Evolutionary conservation across 805 yeast genomes (phyloP), one percentile per base, ranked within the genome.

Genomic region (Cyberlindnera xishuangbannaensis): DNA sequence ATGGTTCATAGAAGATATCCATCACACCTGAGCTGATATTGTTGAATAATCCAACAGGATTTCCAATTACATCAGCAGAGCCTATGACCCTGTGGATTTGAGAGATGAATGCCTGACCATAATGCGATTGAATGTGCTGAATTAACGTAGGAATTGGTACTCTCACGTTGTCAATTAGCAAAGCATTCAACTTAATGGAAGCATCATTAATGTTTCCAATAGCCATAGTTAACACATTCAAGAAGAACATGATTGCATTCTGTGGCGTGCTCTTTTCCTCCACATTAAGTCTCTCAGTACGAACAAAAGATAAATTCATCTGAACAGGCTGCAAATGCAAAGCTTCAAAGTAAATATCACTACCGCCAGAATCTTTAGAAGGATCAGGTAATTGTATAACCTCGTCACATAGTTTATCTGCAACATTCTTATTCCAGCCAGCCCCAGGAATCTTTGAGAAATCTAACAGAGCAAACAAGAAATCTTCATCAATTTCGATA

Each of bases 161-260:
- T 39, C 96, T 71, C 10, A 88, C 77, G 53, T 92, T 92, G 48
- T 87, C 97, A 53, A 90, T 71, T 39, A 86, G 70, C 45, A 94
- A 66, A 0, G 97, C 87, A 50, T 90, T 86, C 54, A 92, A 63
- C 50, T 82, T 74, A 27, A 92, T 83, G 1, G 97, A 97, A 0
- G 99, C 98, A 58, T 92, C 97, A 53, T 90, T 90, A 40, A 94
- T 84, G 55, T 90, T 92, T 17, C 97, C 98, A 42, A 92, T 75
- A 0, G 98, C 95, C 97, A 90, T 88, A 0, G 97, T 87, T 39
- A 92, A 64, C 24, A 90, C 78, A 55, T 92, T 86, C 45, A 85
- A 67, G 42, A 86, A 76, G 55, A 83, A 82, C 71, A 80, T 72
- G 31, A 88, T 54, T 0, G 92, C 66, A 43, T 78, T 80, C 28